These are phyloP conservation scores for Eimeria tenella DNA, from an alignment of 169 alveolate species.

Conservation along the genomic window DNA sequence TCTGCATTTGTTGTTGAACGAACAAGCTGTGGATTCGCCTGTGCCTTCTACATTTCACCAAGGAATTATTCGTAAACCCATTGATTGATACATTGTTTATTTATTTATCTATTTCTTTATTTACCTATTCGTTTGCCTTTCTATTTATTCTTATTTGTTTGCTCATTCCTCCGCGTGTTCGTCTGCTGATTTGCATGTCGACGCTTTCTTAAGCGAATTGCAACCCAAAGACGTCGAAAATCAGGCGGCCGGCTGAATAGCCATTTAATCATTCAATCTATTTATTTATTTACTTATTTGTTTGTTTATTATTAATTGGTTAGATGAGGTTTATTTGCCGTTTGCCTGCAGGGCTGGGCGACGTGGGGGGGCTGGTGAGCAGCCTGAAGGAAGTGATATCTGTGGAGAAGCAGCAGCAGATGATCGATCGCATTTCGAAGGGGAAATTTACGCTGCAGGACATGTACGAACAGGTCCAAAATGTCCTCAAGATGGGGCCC, in stretches of 20 bases:
- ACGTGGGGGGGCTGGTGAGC: conserved; percentile 96
- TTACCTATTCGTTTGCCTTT: background rate
- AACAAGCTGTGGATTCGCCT: background rate
- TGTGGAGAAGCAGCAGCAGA: conserved; percentile 95
- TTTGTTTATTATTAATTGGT: background rate
- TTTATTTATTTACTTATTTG: background rate
- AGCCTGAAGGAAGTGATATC: conserved; percentile 97
- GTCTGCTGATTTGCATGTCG: background rate
- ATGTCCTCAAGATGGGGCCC: conserved; percentile 97
- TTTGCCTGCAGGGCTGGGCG: conserved; percentile 95
- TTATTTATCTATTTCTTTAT: too few species aligned
- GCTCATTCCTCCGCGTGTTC: background rate
- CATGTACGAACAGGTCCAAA: conserved; percentile 97
- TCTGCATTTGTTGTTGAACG: too few species aligned
- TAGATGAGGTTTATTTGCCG: background rate
- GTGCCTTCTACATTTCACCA: background rate
- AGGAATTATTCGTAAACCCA: too few species aligned
- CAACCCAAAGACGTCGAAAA: too few species aligned
- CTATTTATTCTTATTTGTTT: background rate
- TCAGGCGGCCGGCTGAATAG: background rate
- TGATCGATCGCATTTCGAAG: conserved; percentile 95
- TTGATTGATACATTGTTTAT: too few species aligned
- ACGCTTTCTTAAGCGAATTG: too few species aligned
- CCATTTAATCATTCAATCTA: conserved; percentile 86
- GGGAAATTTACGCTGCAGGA: conserved; percentile 97